Evolutionary conservation across 2,329 filamentous ascomycete species (phyloP), one percentile per base, ranked within the genome.

Genomic region (Periconia digitata): DNA sequence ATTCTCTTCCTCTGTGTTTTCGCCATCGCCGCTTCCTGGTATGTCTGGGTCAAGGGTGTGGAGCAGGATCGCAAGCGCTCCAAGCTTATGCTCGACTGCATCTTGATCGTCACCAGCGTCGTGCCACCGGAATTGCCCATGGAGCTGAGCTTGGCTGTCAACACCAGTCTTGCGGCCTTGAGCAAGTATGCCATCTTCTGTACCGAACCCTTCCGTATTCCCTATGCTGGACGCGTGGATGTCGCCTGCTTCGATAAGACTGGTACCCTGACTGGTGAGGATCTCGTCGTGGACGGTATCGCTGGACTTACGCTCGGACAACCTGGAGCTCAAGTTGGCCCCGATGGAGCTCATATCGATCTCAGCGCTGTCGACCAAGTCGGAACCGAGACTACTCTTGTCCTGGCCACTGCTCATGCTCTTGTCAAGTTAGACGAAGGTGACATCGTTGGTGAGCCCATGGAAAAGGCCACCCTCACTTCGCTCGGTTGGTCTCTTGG

Each of bases 171-270:
- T 71, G 92, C 94, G 42, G 92, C 94, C 22, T 79, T 99, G 32
- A 95, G 92, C 74, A 95, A 92, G 72, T 92, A 87, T 60, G 94
- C 95, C 51, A 99, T 99, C 63, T 99, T 96, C 79, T 99, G 94
- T 70, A 99, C 94, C 2, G 95, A 99, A 72, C 94, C 94, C 22
- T 99, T 99, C 84, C 87, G 94, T 47, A 99, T 99, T 63, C 95
- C 95, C 0, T 97, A 89, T 62, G 95, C 92, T 58, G 94, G 94
- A 24, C 89, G 94, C 55, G 89, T 99, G 50, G 95, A 99, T 70
- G 82, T 99, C 45, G 92, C 94, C 54, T 99, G 94, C 76, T 99
- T 99, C 59, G 94, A 99, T 74, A 99, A 99, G 79, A 99, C 94
- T 12, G 94, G 94, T 58, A 99, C 94, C 1, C 75, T 99, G 50